These are phyloP conservation scores for Exophiala sp. DNA, from an alignment of 2,329 filamentous ascomycete genomes.

Conservation along the genomic window DNA sequence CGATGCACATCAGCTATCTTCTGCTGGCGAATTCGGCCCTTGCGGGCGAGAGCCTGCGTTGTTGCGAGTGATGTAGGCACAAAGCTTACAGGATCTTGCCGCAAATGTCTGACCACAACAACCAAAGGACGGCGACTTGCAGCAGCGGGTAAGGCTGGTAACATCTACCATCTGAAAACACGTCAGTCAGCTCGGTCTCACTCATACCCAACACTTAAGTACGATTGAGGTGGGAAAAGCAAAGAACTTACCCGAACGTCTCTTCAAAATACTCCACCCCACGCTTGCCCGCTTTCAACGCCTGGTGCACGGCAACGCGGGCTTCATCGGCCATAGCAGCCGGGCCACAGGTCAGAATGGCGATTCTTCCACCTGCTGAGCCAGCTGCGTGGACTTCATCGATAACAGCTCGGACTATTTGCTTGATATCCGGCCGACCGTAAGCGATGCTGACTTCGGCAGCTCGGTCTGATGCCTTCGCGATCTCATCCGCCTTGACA, in stretches of 20 bases:
- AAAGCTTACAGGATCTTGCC: no score
- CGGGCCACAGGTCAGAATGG: slow-evolving; percentile 43
- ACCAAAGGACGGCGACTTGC: no score
- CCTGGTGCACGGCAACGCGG: slow-evolving; percentile 36
- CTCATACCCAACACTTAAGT: no score
- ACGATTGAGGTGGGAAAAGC: not conserved
- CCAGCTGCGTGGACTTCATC: slow-evolving; percentile 29
- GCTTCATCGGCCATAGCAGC: slow-evolving; percentile 42
- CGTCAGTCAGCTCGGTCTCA: no score
- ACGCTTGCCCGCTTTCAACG: slow-evolving; percentile 32
- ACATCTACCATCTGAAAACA: not conserved
- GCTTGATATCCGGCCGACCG: slow-evolving; percentile 38
- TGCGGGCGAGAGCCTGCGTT: no score
- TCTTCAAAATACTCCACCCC: slow-evolving; percentile 44
- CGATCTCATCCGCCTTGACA: not conserved
- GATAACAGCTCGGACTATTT: slow-evolving; percentile 33
- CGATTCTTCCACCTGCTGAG: slow-evolving; percentile 30
- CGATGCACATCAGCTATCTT: no score
- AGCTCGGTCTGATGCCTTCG: not conserved
- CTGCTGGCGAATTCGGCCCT: no score
- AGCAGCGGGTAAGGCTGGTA: not conserved
- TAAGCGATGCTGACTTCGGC: slow-evolving; percentile 24
- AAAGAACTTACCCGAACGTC: slow-evolving; percentile 35
- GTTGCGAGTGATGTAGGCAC: no score
- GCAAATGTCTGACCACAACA: no score